A percentile compares a stretch with the other conserved stretches of the same genome.
Evolutionary conservation across 176 grass and related monocot species (phyloP).

Genomic region (Musa itinerans): DNA sequence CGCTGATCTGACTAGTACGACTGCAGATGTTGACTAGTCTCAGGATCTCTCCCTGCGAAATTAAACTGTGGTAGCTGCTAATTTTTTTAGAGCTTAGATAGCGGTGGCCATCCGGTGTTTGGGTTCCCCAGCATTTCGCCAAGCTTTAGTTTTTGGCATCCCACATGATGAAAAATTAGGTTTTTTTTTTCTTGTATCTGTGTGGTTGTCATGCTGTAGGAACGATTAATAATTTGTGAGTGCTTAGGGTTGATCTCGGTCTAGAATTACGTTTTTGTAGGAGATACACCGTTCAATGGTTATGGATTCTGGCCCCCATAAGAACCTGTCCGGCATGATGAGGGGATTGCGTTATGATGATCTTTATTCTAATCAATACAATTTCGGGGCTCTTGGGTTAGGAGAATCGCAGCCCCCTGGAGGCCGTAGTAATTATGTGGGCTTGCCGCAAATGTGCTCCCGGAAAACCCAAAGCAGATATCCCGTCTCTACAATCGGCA

Average conservation of each 20-base stretch:
- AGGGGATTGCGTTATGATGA: conserved; percentile 15
- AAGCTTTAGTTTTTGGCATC: too few relatives aligned
- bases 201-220: too few relatives aligned
- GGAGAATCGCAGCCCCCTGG: background rate
- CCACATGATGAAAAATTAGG: too few relatives aligned
- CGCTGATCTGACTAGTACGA: background rate
- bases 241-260: too few relatives aligned
- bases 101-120: background rate
- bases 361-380: background rate
- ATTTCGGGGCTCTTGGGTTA: conserved; percentile 1
- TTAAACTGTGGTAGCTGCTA: background rate
- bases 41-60: too few relatives aligned
- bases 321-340: conserved; percentile 14
- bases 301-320: conserved; percentile 11
- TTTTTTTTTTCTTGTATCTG: too few relatives aligned
- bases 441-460: conserved; percentile 21
- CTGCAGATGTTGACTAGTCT: too few relatives aligned
- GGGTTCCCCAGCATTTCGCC: too few relatives aligned
- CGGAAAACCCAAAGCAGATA: background rate
- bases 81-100: background rate
- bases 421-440: background rate
- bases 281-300: background rate
- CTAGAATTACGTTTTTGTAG: background rate
- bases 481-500: background rate
- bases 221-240: too few relatives aligned